These are phyloP conservation scores for Termitomyces sp. DNA, from an alignment of 768 basidiomycete genomes.

Conservation along the genomic window DNA sequence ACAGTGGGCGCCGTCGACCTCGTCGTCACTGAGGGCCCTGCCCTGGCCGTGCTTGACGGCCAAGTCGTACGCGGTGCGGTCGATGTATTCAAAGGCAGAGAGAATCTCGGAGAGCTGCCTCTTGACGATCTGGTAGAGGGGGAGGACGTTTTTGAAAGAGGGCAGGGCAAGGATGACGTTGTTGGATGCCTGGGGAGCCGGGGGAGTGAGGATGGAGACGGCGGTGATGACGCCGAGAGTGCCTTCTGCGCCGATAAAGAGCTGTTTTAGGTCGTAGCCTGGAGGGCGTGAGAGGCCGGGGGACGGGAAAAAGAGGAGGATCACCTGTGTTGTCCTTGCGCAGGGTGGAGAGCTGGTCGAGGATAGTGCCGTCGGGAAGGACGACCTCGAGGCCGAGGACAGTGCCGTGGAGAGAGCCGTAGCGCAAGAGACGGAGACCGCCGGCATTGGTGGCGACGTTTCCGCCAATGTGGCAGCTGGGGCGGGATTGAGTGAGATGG, in stretches of 20 bases:
- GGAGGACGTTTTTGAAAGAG: slow-evolving; percentile 80
- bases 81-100: slow-evolving; percentile 96
- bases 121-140: slow-evolving; percentile 78
- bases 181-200: slow-evolving; percentile 76
- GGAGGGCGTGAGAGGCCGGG: neutral
- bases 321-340: slow-evolving; percentile 96
- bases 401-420: slow-evolving; percentile 91
- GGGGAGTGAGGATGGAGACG: slow-evolving; percentile 89
- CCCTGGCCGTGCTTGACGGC: slow-evolving; percentile 82
- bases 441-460: slow-evolving; percentile 98
- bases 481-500: neutral
- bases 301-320: neutral
- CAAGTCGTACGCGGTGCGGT: slow-evolving; percentile 78
- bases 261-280: slow-evolving; percentile 98
- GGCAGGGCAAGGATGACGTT: slow-evolving; percentile 90
- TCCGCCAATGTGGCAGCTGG: slow-evolving; percentile 94
- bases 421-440: slow-evolving; percentile 88
- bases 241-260: slow-evolving; percentile 97
- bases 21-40: slow-evolving; percentile 65
- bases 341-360: slow-evolving; percentile 83
- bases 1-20: slow-evolving; percentile 73
- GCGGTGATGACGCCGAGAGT: slow-evolving; percentile 94
- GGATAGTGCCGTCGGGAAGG: slow-evolving; percentile 86
- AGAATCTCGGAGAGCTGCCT: slow-evolving; percentile 82
- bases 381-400: slow-evolving; percentile 96